phyloP scores from a whole-genome alignment of 305 asterid genomes.

The Stenogyne calaminthoides region DNA sequence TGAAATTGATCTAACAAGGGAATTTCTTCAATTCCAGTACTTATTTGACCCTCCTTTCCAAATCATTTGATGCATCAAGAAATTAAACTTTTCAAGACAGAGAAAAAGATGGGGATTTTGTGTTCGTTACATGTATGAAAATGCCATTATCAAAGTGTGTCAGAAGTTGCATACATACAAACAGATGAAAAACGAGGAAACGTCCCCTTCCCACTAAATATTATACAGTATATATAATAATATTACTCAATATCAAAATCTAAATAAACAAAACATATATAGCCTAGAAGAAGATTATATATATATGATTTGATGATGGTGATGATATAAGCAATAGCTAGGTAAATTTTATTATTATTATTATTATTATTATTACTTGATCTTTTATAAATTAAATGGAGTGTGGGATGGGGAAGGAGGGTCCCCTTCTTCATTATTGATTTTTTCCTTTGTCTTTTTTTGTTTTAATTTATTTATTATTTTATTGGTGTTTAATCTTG shows the following conservation, averaged over 20 bases:
- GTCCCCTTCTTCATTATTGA: slow-evolving; percentile 64
- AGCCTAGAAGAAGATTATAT: slow-evolving; percentile 20
- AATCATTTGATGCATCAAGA: background rate
- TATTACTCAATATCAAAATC: background rate
- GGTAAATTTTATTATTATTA: background rate
- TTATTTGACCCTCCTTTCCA: no score
- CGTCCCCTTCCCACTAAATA: slow-evolving; percentile 69
- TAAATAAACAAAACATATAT: background rate
- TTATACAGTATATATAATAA: slow-evolving; percentile 1
- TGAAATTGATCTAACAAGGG: slow-evolving; percentile 42
- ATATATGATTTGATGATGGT: slow-evolving; percentile 18
- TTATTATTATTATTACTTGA: background rate
- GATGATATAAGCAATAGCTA: background rate
- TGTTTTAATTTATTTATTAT: slow-evolving; percentile 18
- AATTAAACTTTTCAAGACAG: slow-evolving; percentile 45
- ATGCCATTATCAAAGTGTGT: slow-evolving; percentile 60
- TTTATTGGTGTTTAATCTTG: slow-evolving; percentile 25
- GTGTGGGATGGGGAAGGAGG: slow-evolving; percentile 28
- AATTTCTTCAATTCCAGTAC: background rate
- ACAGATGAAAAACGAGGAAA: slow-evolving; percentile 86
- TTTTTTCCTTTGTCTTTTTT: slow-evolving; percentile 50
- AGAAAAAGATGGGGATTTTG: slow-evolving; percentile 43
- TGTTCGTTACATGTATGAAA: slow-evolving; percentile 38
- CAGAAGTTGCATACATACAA: slow-evolving; percentile 55
- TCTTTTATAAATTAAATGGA: slow-evolving; percentile 25